Conservation (phyloP, 768 basidiomycete genomes). For the Tricholoma bakamatsutake region DNA sequence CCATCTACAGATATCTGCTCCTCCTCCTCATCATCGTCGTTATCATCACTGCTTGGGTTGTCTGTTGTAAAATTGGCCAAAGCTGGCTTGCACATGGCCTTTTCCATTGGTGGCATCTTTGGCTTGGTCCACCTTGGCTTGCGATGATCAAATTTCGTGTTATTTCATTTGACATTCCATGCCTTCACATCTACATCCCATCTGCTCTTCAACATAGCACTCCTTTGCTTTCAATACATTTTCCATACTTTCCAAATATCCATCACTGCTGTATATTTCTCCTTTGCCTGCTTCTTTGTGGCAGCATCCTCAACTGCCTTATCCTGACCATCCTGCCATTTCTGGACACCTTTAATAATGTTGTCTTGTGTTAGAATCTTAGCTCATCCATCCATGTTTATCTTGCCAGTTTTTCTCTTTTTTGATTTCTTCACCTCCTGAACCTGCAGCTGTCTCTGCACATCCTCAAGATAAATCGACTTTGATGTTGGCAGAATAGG, state of each 20-base stretch:
- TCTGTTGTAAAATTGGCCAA: background rate
- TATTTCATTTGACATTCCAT: background rate
- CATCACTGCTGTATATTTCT: background rate
- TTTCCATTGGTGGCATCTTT: background rate
- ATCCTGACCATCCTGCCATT: background rate
- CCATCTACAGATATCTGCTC: background rate
- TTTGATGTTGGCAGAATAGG: background rate
- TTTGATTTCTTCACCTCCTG: background rate
- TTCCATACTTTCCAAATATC: background rate
- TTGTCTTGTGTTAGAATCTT: background rate
- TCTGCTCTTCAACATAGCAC: background rate
- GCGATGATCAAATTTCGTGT: background rate
- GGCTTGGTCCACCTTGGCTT: background rate
- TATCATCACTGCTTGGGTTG: background rate
- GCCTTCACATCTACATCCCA: background rate
- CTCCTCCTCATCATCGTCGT: background rate
- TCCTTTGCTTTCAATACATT: background rate
- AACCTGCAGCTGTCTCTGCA: background rate
- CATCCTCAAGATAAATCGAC: constrained; percentile 8
- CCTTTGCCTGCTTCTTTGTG: background rate
- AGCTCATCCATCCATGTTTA: background rate
- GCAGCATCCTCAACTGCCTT: background rate
- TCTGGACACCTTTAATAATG: constrained; percentile 15
- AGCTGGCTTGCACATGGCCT: background rate
- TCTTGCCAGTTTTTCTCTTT: background rate